These are phyloP conservation scores for Pseudogymnoascus sp. DNA, from an alignment of 2,329 filamentous ascomycete genomes.

Conservation along the genomic window DNA sequence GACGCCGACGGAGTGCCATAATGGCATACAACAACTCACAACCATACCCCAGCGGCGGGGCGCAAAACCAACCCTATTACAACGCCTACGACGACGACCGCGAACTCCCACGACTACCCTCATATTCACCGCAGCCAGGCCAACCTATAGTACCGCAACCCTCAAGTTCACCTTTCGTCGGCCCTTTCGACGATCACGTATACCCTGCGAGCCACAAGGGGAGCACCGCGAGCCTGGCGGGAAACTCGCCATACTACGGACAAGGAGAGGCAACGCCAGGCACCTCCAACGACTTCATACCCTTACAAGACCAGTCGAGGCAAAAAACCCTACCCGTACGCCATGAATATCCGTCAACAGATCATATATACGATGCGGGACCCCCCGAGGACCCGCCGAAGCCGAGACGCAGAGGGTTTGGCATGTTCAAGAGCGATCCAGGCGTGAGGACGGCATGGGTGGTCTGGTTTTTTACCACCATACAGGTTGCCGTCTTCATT, in stretches of 20 bases:
- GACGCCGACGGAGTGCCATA: background rate
- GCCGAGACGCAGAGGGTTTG: constrained; percentile 41
- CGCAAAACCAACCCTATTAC: constrained; percentile 15
- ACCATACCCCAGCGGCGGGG: constrained; percentile 12
- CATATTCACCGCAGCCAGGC: constrained; percentile 12
- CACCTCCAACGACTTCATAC: constrained; percentile 44
- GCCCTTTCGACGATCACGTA: constrained; percentile 59
- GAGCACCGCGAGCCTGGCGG: background rate
- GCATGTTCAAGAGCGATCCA: constrained; percentile 38
- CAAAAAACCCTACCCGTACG: constrained; percentile 19
- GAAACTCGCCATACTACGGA: constrained; percentile 51
- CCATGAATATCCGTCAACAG: constrained; percentile 33
- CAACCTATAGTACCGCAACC: constrained; percentile 21
- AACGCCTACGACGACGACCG: constrained; percentile 8
- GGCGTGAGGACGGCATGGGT: constrained; percentile 58
- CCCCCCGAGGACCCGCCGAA: constrained; percentile 23
- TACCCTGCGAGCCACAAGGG: constrained; percentile 39
- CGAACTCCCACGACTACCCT: constrained; percentile 6
- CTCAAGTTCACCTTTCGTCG: constrained; percentile 50
- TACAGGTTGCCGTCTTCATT: constrained; percentile 81
- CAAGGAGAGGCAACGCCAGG: constrained; percentile 29
- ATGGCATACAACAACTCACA: constrained; percentile 2
- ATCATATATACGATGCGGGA: constrained; percentile 55
- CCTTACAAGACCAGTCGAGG: constrained; percentile 44
- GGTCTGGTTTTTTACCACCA: constrained; percentile 67